Percentiles rank a stretch among this genome's conserved stretches.
Evolutionary conservation across 495 filamentous ascomycete genomes (phyloP).

Genomic region (Podospora pseudopauciseta): DNA sequence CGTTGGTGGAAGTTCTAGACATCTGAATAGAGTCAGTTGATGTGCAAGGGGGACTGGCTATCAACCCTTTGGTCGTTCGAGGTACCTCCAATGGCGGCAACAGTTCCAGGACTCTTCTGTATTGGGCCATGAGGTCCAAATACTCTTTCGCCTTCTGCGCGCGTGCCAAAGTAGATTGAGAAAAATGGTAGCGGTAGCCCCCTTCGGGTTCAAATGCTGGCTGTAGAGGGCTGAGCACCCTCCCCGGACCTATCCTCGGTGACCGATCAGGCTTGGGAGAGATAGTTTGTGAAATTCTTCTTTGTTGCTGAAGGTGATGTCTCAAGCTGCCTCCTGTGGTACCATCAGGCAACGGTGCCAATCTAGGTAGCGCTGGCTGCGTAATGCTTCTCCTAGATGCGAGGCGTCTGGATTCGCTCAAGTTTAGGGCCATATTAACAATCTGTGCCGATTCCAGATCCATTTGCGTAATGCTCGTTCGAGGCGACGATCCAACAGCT

Average conservation of each 20-base stretch:
- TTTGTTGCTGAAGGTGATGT: slow-evolving; percentile 63
- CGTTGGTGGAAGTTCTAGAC: slow-evolving; percentile 14
- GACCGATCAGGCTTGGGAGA: slow-evolving; percentile 52
- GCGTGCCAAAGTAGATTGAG: slow-evolving; percentile 70
- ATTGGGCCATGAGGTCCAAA: slow-evolving; percentile 76
- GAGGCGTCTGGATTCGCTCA: slow-evolving; percentile 77
- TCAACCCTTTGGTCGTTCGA: slow-evolving; percentile 24
- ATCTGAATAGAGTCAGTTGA: slow-evolving; percentile 27
- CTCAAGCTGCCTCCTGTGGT: slow-evolving; percentile 53
- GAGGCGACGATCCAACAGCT: slow-evolving; percentile 22
- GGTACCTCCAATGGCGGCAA: slow-evolving; percentile 65
- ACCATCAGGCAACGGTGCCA: slow-evolving; percentile 41
- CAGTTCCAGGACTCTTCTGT: slow-evolving; percentile 68
- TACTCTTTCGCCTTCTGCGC: slow-evolving; percentile 74
- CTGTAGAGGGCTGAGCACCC: slow-evolving; percentile 43
- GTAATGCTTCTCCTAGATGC: slow-evolving; percentile 54
- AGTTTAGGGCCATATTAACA: slow-evolving; percentile 81
- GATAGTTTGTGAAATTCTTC: slow-evolving; percentile 53
- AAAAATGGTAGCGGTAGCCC: slow-evolving; percentile 59
- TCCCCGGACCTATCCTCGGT: slow-evolving; percentile 32
- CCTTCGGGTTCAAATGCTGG: slow-evolving; percentile 39
- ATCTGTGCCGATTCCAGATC: slow-evolving; percentile 81
- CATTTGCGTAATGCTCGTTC: slow-evolving; percentile 31
- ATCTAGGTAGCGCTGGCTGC: slow-evolving; percentile 46
- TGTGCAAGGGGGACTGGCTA: slow-evolving; percentile 30